Evolutionary conservation across 345 rosid species (phyloP).

Genomic region (Gossypium herbaceum): DNA sequence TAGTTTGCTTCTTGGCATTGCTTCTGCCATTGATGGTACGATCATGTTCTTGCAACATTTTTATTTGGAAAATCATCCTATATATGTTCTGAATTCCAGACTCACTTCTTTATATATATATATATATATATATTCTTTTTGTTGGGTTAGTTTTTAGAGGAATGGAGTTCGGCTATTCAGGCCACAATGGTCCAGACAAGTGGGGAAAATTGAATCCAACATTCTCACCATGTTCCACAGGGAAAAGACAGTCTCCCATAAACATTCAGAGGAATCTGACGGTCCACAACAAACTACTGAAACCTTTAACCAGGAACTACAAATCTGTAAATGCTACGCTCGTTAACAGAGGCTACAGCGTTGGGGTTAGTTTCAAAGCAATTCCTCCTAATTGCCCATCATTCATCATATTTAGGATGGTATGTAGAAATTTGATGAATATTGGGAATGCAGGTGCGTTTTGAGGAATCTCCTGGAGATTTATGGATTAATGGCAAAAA

Average conservation of each 20-base stretch:
- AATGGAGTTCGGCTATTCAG: background rate
- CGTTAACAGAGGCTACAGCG: background rate
- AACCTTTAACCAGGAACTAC: constrained; percentile 2
- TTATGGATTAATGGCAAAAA: background rate
- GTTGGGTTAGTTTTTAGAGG: background rate
- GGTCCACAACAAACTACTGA: background rate
- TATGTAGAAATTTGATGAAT: too few species aligned
- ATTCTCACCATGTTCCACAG: constrained; percentile 8
- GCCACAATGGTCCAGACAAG: background rate
- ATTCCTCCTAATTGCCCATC: background rate
- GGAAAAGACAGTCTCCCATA: constrained; percentile 11
- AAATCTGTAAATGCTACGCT: constrained; percentile 6
- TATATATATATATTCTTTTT: background rate
- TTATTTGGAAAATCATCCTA: background rate
- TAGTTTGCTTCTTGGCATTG: constrained; percentile 5
- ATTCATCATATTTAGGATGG: too few species aligned
- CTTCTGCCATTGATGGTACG: constrained; percentile 7
- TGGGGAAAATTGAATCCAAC: constrained; percentile 14
- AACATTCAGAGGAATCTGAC: constrained; percentile 5
- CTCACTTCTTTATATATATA: background rate
- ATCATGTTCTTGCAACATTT: background rate
- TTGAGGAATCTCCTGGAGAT: background rate
- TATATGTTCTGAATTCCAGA: background rate
- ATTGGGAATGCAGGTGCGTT: background rate
- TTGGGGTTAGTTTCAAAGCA: constrained; percentile 8